Conservation (phyloP, 768 basidiomycete genomes). For the Rhodotorula diobovata region DNA sequence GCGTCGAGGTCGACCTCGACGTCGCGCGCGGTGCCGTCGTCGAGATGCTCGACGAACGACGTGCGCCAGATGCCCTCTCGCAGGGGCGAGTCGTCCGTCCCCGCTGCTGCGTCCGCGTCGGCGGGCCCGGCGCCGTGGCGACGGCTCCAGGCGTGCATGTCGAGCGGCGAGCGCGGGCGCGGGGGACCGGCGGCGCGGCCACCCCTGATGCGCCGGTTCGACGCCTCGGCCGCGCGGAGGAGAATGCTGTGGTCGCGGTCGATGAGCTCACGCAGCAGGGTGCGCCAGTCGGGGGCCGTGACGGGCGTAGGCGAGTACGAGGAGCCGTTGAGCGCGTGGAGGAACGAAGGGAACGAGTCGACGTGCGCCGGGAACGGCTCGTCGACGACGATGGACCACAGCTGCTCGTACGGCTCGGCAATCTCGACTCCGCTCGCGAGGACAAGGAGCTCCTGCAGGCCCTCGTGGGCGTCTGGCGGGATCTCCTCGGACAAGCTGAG, state of each 20-base stretch:
- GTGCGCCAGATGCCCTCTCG: slow-evolving; percentile 26
- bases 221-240: not conserved
- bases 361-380: slow-evolving; percentile 4
- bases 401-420: slow-evolving; percentile 10
- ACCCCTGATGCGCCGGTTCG: not conserved
- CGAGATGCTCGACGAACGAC: slow-evolving; percentile 19
- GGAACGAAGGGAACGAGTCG: slow-evolving; percentile 11
- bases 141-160: not conserved
- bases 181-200: too few relatives aligned
- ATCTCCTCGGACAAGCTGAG: too few relatives aligned
- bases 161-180: too few relatives aligned
- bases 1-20: not conserved
- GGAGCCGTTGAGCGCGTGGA: slow-evolving; percentile 5
- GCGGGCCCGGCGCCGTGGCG: not conserved
- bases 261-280: slow-evolving; percentile 1
- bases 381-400: slow-evolving; percentile 9
- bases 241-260: slow-evolving; percentile 12
- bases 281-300: not conserved
- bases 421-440: too few relatives aligned
- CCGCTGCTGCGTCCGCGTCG: too few relatives aligned
- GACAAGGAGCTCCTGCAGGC: too few relatives aligned
- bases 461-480: too few relatives aligned
- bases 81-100: not conserved
- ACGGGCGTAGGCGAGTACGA: not conserved
- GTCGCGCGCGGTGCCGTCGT: not conserved